These are phyloP conservation scores for Cynara cardunculus DNA, from an alignment of 129 eudicot species.

Conservation along the genomic window DNA sequence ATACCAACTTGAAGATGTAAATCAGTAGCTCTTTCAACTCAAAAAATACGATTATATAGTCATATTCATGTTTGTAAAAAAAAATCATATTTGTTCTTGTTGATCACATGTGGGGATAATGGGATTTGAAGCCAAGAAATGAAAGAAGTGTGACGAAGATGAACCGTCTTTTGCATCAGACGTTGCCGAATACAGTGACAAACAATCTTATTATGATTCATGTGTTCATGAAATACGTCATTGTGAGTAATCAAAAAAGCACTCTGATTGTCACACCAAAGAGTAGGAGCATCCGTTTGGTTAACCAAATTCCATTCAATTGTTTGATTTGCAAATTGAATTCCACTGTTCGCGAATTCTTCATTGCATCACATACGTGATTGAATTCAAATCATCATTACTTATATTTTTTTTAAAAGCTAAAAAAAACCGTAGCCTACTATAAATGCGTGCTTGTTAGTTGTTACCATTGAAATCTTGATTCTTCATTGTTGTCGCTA, in stretches of 20 bases:
- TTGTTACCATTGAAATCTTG: no score
- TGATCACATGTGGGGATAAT: neutral
- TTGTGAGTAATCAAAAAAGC: neutral
- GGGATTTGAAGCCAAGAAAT: neutral
- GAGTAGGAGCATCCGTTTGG: neutral
- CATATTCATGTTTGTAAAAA: slow-evolving; percentile 5
- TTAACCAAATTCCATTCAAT: no score
- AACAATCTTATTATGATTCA: neutral
- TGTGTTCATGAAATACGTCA: neutral
- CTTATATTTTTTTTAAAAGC: no score
- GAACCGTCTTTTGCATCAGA: neutral
- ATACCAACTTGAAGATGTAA: slow-evolving; percentile 49
- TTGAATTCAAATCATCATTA: no score
- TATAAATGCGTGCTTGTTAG: no score
- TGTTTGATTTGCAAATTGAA: no score
- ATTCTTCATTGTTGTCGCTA: no score
- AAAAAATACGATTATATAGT: slow-evolving; percentile 1
- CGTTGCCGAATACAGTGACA: neutral
- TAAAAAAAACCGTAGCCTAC: no score
- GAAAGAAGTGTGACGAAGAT: neutral
- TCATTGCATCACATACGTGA: no score
- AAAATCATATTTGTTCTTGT: neutral
- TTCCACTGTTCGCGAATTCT: no score
- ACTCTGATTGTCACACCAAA: neutral
- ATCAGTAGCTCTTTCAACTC: slow-evolving; percentile 18